These are phyloP conservation scores for Nothomitra cinnamomea DNA, from an alignment of 2,329 filamentous ascomycete species.

Conservation along the genomic window DNA sequence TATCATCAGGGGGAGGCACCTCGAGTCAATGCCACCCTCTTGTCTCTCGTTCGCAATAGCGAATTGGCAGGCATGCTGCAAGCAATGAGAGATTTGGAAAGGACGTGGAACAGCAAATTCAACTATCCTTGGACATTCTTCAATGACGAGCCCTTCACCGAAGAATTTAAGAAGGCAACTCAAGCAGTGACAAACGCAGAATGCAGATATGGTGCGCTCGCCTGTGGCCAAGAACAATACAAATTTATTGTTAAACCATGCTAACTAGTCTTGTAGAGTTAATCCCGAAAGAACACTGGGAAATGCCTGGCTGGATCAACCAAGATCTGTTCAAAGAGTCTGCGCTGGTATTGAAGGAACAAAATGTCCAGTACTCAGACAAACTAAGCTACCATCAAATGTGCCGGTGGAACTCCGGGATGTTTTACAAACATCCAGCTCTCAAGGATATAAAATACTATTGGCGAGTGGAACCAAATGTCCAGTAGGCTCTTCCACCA, in stretches of 20 bases:
- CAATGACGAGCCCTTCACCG: constrained; percentile 85
- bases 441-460: constrained; percentile 74
- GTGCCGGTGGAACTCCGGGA: constrained; percentile 96
- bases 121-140: constrained; percentile 99
- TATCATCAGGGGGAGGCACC: constrained; percentile 51
- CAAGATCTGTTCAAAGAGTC: constrained; percentile 72
- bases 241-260: not conserved
- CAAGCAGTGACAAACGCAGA: constrained; percentile 73
- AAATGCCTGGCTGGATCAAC: constrained; percentile 82
- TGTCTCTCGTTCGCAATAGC: constrained; percentile 82
- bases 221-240: not conserved
- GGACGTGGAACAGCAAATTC: constrained; percentile 96
- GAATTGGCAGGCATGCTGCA: constrained; percentile 71
- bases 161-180: constrained; percentile 80
- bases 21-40: constrained; percentile 82
- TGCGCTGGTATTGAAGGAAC: constrained; percentile 61
- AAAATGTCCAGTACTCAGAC: constrained; percentile 77
- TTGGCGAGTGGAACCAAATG: constrained; percentile 96
- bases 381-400: constrained; percentile 93
- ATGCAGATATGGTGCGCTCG: constrained; percentile 53
- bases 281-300: constrained; percentile 93
- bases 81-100: constrained; percentile 81
- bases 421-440: constrained; percentile 94
- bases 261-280: constrained; percentile 39
- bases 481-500: constrained; percentile 35